These are phyloP conservation scores for Chloranthus sessilifolius DNA, from an alignment of 164 flowering plant species.

Conservation along the genomic window DNA sequence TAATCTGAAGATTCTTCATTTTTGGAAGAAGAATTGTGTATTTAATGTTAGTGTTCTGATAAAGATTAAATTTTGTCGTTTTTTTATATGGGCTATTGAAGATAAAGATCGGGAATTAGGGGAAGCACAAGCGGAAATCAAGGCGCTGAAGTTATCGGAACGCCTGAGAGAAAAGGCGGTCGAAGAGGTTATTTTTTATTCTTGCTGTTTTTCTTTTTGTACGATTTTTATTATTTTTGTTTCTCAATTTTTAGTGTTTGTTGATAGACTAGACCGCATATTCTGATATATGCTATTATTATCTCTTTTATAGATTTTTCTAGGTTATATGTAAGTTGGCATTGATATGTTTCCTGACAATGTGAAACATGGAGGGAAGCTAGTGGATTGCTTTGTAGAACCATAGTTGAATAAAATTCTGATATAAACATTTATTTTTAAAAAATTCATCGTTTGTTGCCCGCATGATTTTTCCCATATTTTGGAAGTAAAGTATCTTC, in stretches of 20 bases:
- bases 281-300: neutral
- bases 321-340: no score
- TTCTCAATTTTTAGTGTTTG: neutral
- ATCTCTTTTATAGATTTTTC: neutral
- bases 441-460: no score
- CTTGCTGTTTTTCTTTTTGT: neutral
- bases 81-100: no score
- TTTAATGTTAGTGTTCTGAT: neutral
- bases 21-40: neutral
- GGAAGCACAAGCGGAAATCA: slow-evolving; percentile 34
- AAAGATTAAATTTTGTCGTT: neutral
- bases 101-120: slow-evolving; percentile 34
- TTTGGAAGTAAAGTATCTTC: no score
- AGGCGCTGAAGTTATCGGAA: slow-evolving; percentile 28
- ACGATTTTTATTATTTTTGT: neutral
- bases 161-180: slow-evolving; percentile 33
- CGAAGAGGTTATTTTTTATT: slow-evolving; percentile 24
- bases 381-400: no score
- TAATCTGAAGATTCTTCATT: neutral
- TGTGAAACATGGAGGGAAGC: no score
- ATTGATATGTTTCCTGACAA: no score
- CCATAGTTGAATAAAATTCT: no score
- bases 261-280: neutral
- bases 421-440: no score
- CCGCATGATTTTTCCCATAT: no score